Conservation (phyloP, 371 early-diverging fungal species). For the Rhizopus stolonifer region DNA sequence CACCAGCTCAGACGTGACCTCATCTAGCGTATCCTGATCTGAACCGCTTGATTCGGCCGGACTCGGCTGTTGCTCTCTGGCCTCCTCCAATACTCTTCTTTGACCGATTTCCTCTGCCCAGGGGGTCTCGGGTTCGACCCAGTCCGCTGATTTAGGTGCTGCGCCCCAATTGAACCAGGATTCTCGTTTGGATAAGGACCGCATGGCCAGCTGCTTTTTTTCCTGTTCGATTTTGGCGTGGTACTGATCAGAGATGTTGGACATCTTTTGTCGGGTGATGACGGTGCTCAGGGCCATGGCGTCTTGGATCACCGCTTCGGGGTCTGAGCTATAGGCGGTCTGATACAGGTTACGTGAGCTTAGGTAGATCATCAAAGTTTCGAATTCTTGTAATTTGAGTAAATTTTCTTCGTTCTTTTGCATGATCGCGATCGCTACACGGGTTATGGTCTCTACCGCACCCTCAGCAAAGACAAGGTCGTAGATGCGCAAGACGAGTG, state of each 20-base stretch:
- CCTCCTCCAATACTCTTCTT: too few relatives aligned
- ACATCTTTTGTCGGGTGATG: slow-evolving; percentile 74
- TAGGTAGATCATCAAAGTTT: slow-evolving; percentile 77
- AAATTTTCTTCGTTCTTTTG: slow-evolving; percentile 77
- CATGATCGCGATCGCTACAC: slow-evolving; percentile 84
- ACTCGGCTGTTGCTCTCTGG: slow-evolving; percentile 13
- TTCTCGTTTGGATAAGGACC: slow-evolving; percentile 34
- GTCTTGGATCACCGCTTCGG: slow-evolving; percentile 72
- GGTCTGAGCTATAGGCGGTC: slow-evolving; percentile 58
- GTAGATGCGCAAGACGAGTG: slow-evolving; percentile 85
- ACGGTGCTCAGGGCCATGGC: slow-evolving; percentile 67
- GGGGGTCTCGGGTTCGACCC: not conserved
- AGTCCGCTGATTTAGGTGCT: not conserved
- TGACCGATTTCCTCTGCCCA: too few relatives aligned
- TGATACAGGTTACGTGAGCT: slow-evolving; percentile 81
- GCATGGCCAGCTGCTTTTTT: slow-evolving; percentile 48
- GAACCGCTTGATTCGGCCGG: slow-evolving; percentile 17
- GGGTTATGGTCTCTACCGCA: slow-evolving; percentile 79
- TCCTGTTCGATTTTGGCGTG: slow-evolving; percentile 56
- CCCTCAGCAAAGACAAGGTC: slow-evolving; percentile 92
- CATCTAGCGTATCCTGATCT: slow-evolving; percentile 9
- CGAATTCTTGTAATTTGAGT: slow-evolving; percentile 78
- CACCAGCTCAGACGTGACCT: slow-evolving; percentile 34
- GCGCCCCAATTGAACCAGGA: slow-evolving; percentile 33
- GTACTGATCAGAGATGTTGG: slow-evolving; percentile 68